Conservation (phyloP, 352 stramenopile species). For the Globisporangium polare region DNA sequence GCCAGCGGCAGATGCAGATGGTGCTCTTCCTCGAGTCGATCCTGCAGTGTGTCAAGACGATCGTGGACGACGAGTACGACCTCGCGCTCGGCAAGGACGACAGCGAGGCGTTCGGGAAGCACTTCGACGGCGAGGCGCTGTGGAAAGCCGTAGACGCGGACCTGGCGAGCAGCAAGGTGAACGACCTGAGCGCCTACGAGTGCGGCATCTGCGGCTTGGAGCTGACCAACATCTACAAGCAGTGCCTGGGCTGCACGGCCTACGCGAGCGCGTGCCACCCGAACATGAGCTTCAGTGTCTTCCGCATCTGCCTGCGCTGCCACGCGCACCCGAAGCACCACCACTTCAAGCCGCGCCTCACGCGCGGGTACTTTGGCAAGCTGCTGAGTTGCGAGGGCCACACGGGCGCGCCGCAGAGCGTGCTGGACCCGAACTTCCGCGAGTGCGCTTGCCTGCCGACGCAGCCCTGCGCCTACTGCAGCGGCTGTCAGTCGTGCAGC, state of each 20-base stretch:
- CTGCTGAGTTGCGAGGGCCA: slow-evolving; percentile 72
- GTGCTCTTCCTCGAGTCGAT: slow-evolving; percentile 80
- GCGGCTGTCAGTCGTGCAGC: slow-evolving; percentile 75
- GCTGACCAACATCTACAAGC: slow-evolving; percentile 85
- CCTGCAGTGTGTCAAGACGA: slow-evolving; percentile 65
- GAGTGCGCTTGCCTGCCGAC: slow-evolving; percentile 64
- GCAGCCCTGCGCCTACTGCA: slow-evolving; percentile 62
- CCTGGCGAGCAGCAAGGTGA: slow-evolving; percentile 20
- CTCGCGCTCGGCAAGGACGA: slow-evolving; percentile 59
- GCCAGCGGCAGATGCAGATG: slow-evolving; percentile 76
- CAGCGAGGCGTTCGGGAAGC: slow-evolving; percentile 65
- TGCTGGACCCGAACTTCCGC: slow-evolving; percentile 64
- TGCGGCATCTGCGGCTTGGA: slow-evolving; percentile 69
- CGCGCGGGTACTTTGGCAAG: slow-evolving; percentile 62
- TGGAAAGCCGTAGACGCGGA: slow-evolving; percentile 68
- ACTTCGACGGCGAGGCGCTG: slow-evolving; percentile 72
- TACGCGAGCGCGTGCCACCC: slow-evolving; percentile 50
- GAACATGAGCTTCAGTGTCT: slow-evolving; percentile 64
- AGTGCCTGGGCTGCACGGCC: slow-evolving; percentile 74
- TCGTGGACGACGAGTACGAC: slow-evolving; percentile 75
- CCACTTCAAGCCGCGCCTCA: slow-evolving; percentile 60
- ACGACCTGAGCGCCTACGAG: slow-evolving; percentile 38
- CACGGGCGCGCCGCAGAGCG: slow-evolving; percentile 67
- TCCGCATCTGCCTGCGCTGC: slow-evolving; percentile 71
- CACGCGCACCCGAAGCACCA: slow-evolving; percentile 68